Evolutionary conservation across 257 asterid species (phyloP).

Genomic region (Penstemon davidsonii): DNA sequence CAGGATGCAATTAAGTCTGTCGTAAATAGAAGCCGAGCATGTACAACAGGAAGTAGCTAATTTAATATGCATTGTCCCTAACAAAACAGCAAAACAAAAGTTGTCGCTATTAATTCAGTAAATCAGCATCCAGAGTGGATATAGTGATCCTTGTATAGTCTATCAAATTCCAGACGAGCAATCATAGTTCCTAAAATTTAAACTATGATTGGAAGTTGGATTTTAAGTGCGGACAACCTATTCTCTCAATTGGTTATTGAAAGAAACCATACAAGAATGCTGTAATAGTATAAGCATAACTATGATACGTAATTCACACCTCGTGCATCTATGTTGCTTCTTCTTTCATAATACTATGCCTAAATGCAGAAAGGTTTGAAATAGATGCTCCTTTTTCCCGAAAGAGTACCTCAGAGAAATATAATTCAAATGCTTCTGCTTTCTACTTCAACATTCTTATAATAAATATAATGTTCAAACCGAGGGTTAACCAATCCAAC

Average conservation of each 20-base stretch:
- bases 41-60: neutral
- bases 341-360: conserved; percentile 1
- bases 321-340: conserved; percentile 10
- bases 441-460: neutral
- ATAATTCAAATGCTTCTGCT: neutral
- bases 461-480: neutral
- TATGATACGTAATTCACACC: conserved; percentile 1
- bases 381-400: neutral
- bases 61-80: neutral
- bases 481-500: neutral
- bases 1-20: neutral
- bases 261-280: neutral
- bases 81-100: neutral
- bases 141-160: neutral
- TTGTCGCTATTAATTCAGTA: neutral
- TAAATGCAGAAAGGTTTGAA: neutral
- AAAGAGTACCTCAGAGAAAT: conserved; percentile 1
- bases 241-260: conserved; percentile 4
- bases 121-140: conserved; percentile 9
- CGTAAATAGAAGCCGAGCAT: neutral
- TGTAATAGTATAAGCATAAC: neutral
- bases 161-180: neutral
- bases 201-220: neutral
- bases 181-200: conserved; percentile 4
- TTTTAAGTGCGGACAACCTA: neutral